Evolutionary conservation across 208 protist genomes (phyloP).

Genomic region (Naegleria lovaniensis): DNA sequence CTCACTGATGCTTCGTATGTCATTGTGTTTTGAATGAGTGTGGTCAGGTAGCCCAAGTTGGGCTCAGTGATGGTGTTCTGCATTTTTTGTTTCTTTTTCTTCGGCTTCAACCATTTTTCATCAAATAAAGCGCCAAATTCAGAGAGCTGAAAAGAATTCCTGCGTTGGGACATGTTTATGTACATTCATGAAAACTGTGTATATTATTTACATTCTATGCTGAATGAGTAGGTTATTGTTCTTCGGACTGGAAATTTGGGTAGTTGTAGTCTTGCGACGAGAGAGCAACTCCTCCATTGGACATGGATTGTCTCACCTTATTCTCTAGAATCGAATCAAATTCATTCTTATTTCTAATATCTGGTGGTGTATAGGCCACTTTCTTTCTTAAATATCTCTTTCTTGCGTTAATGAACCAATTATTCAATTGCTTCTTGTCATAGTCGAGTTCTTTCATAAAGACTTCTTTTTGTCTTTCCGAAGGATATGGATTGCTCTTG

Average conservation of each 20-base stretch:
- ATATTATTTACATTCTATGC: no score
- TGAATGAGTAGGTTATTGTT: no score
- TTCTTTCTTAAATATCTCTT: constrained; percentile 38
- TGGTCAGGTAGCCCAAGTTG: neutral
- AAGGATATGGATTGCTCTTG: constrained; percentile 44
- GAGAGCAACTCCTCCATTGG: no score
- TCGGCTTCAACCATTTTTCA: no score
- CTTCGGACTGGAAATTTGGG: no score
- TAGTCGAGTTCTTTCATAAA: constrained; percentile 28
- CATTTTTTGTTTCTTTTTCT: neutral
- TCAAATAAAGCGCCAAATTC: no score
- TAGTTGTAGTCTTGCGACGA: no score
- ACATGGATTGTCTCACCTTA: neutral
- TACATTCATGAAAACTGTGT: no score
- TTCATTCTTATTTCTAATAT: neutral
- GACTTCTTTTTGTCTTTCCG: constrained; percentile 41
- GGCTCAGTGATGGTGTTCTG: neutral
- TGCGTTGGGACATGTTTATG: no score
- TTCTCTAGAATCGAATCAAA: neutral
- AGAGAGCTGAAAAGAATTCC: no score
- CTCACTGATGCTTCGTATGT: neutral
- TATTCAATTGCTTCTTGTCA: constrained; percentile 43
- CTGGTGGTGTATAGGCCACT: neutral
- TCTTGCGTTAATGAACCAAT: constrained; percentile 49
- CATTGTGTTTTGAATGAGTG: neutral